These are phyloP conservation scores for Marchantia polymorpha DNA, from an alignment of 225 moss, liverwort and hornwort genomes.

Conservation along the genomic window DNA sequence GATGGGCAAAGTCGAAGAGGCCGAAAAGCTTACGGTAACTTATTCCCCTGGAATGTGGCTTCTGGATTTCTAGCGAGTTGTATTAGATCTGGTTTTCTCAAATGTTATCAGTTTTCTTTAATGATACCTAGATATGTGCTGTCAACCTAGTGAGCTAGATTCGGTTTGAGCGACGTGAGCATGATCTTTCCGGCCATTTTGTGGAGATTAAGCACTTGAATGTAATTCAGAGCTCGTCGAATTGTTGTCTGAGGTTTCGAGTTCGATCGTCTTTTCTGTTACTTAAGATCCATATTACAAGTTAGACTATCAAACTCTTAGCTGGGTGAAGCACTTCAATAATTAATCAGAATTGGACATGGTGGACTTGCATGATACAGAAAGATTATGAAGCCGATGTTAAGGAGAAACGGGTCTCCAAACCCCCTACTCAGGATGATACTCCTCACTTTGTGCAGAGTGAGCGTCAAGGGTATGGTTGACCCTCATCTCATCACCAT, in stretches of 20 bases:
- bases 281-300: too few relatives aligned
- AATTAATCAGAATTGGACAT: too few relatives aligned
- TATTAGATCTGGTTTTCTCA: not conserved
- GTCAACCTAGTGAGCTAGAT: too few relatives aligned
- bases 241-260: too few relatives aligned
- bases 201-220: too few relatives aligned
- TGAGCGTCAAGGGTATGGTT: conserved; percentile 10
- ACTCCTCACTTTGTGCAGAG: not conserved
- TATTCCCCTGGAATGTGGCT: not conserved
- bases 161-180: too few relatives aligned
- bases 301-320: too few relatives aligned
- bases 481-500: not conserved
- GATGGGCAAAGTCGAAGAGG: conserved; percentile 77
- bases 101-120: not conserved
- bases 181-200: too few relatives aligned
- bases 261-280: too few relatives aligned
- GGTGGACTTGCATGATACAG: conserved; percentile 15
- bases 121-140: not conserved
- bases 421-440: not conserved
- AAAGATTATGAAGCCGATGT: conserved; percentile 32
- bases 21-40: conserved; percentile 77
- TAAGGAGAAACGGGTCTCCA: not conserved
- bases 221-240: too few relatives aligned
- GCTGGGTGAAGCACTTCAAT: too few relatives aligned
- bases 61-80: too few relatives aligned